Evolutionary conservation across 306 rosid species (phyloP).

Genomic region (Vigna nakashimae): DNA sequence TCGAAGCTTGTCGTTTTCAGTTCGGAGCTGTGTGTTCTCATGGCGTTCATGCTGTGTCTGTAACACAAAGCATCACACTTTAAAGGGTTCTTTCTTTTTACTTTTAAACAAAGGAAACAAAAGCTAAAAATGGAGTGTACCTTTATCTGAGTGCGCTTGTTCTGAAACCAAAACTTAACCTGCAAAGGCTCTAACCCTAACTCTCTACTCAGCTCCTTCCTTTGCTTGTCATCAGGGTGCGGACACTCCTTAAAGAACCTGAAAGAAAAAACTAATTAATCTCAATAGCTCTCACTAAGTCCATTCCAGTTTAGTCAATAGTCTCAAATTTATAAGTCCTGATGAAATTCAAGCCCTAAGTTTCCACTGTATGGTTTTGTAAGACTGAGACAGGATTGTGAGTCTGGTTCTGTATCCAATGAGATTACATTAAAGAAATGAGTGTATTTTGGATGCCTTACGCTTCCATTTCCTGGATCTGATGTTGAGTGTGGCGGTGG

Average conservation of each 20-base stretch:
- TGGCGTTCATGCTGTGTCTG: slow-evolving; percentile 96
- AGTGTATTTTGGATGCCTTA: slow-evolving; percentile 38
- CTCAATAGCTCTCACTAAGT: background rate
- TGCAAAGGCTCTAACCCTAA: slow-evolving; percentile 92
- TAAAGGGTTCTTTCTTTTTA: background rate
- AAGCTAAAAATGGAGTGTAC: slow-evolving; percentile 47
- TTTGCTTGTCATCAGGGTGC: slow-evolving; percentile 98
- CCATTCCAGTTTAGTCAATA: too few relatives aligned
- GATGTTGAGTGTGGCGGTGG: slow-evolving; percentile 98
- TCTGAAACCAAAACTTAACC: slow-evolving; percentile 98
- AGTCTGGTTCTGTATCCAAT: background rate
- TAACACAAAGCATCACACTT: background rate
- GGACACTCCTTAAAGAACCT: slow-evolving; percentile 99
- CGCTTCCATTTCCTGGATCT: slow-evolving; percentile 99
- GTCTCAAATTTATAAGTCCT: background rate
- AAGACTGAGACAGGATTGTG: too few relatives aligned
- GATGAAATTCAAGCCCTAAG: too few relatives aligned
- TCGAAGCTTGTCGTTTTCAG: slow-evolving; percentile 87
- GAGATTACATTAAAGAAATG: background rate
- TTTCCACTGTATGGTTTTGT: too few relatives aligned
- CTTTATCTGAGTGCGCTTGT: slow-evolving; percentile 99
- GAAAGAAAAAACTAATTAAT: background rate
- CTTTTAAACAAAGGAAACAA: background rate
- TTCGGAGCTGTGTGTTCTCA: slow-evolving; percentile 81
- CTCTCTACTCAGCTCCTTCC: slow-evolving; percentile 93